phyloP scores from a whole-genome alignment of 2,329 filamentous ascomycete species.

The Curvularia sp. region DNA sequence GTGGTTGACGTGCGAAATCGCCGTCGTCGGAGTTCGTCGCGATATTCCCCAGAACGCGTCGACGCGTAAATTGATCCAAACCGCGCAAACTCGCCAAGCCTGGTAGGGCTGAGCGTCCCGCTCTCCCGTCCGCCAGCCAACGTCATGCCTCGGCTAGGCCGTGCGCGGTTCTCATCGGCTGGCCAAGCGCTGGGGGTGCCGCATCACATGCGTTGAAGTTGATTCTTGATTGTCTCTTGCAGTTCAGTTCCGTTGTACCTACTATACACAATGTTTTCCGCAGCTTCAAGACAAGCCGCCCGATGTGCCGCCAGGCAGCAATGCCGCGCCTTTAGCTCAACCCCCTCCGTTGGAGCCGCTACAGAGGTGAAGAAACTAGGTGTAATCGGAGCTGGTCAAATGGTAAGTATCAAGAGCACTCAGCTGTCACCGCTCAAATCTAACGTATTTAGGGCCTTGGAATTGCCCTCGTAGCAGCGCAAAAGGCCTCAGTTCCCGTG shows the following conservation, averaged over 20 bases:
- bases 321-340: conserved; percentile 71
- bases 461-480: conserved; percentile 92
- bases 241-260: background rate
- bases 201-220: conserved; percentile 28
- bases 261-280: conserved; percentile 42
- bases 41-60: conserved; percentile 37
- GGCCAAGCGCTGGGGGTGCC: background rate
- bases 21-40: conserved; percentile 9
- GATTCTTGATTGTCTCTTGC: conserved; percentile 2
- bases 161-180: conserved; percentile 38
- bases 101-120: conserved; percentile 7
- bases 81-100: conserved; percentile 34
- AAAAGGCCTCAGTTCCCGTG: conserved; percentile 82
- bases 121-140: conserved; percentile 14
- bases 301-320: conserved; percentile 37
- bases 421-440: conserved; percentile 29
- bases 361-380: conserved; percentile 85
- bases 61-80: conserved; percentile 47
- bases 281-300: conserved; percentile 39
- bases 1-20: conserved; percentile 34
- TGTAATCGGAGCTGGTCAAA: conserved; percentile 93
- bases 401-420: conserved; percentile 67
- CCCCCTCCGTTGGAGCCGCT: conserved; percentile 62
- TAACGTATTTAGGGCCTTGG: conserved; percentile 75
- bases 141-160: conserved; percentile 34